A percentile compares a stretch with the other conserved stretches of the same genome.
phyloP scores from a whole-genome alignment of 176 grass and related monocot genomes.

The Avena insularis region DNA sequence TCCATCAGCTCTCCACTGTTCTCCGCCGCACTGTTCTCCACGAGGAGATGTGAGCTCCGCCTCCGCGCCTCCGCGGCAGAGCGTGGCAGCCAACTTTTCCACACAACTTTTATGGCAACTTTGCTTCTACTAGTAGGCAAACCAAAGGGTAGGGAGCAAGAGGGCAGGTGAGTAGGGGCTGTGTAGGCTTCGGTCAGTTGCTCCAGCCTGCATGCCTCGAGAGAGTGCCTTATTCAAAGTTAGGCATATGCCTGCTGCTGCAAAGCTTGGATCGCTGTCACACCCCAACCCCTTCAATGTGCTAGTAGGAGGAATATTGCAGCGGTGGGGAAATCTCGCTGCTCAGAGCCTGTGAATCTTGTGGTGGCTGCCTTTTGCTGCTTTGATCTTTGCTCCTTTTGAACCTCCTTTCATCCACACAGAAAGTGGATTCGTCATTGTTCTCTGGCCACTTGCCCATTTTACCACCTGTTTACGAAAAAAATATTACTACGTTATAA shows the following conservation, averaged over 20 bases:
- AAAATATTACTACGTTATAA: background rate
- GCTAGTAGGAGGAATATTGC: slow-evolving; percentile 42
- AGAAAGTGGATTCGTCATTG: background rate
- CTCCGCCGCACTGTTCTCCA: slow-evolving; percentile 1
- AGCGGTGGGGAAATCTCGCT: slow-evolving; percentile 31
- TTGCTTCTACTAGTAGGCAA: slow-evolving; percentile 60
- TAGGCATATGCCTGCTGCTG: background rate
- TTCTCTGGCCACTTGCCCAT: background rate
- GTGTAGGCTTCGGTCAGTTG: slow-evolving; percentile 34
- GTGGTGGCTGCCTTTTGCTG: background rate
- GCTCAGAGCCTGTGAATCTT: slow-evolving; percentile 41
- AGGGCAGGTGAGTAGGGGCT: background rate
- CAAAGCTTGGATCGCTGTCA: background rate
- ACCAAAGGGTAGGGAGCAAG: slow-evolving; percentile 30
- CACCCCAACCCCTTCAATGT: background rate
- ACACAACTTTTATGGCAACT: slow-evolving; percentile 47
- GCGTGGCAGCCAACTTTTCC: slow-evolving; percentile 20
- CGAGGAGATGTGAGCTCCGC: background rate
- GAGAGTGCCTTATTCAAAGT: background rate
- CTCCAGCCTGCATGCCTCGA: slow-evolving; percentile 32
- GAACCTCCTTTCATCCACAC: background rate
- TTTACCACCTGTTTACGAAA: background rate
- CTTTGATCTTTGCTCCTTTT: background rate
- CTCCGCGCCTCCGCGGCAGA: background rate
- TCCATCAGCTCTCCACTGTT: background rate